phyloP scores from a whole-genome alignment of 352 stramenopile genomes.

The Halophytophthora batemanensis region DNA sequence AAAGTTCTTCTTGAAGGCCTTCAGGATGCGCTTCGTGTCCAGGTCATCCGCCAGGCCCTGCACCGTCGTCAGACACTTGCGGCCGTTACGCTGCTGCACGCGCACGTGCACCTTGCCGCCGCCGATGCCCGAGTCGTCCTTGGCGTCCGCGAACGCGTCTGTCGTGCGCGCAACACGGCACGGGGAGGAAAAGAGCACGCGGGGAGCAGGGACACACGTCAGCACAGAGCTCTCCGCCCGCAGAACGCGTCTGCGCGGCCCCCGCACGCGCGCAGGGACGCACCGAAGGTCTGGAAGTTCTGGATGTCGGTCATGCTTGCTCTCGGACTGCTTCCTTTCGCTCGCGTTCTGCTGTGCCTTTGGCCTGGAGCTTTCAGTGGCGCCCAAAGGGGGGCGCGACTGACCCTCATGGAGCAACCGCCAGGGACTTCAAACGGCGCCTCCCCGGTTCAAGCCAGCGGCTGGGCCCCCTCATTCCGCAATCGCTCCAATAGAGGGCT shows the following conservation, averaged over 20 bases:
- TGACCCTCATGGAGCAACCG: slow-evolving; percentile 6
- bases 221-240: slow-evolving; percentile 6
- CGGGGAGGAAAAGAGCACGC: slow-evolving; percentile 2
- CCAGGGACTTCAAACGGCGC: slow-evolving; percentile 23
- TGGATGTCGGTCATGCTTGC: slow-evolving; percentile 79
- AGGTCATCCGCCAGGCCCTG: slow-evolving; percentile 97
- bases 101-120: slow-evolving; percentile 96
- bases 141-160: slow-evolving; percentile 88
- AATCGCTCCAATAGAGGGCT: not conserved
- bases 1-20: slow-evolving; percentile 99
- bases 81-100: slow-evolving; percentile 98
- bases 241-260: not conserved
- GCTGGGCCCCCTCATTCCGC: not conserved
- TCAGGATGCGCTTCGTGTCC: slow-evolving; percentile 99
- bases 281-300: slow-evolving; percentile 89
- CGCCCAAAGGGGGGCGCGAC: slow-evolving; percentile 6
- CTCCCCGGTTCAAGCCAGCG: not conserved
- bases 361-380: slow-evolving; percentile 39
- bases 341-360: slow-evolving; percentile 12
- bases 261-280: slow-evolving; percentile 17
- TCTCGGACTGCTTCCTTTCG: slow-evolving; percentile 3
- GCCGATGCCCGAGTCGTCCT: slow-evolving; percentile 84
- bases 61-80: slow-evolving; percentile 99
- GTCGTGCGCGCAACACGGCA: slow-evolving; percentile 2
- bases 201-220: slow-evolving; percentile 6